Evolutionary conservation across 108 stramenopile species (phyloP).

Genomic region (Aurantiochytrium sp.): DNA sequence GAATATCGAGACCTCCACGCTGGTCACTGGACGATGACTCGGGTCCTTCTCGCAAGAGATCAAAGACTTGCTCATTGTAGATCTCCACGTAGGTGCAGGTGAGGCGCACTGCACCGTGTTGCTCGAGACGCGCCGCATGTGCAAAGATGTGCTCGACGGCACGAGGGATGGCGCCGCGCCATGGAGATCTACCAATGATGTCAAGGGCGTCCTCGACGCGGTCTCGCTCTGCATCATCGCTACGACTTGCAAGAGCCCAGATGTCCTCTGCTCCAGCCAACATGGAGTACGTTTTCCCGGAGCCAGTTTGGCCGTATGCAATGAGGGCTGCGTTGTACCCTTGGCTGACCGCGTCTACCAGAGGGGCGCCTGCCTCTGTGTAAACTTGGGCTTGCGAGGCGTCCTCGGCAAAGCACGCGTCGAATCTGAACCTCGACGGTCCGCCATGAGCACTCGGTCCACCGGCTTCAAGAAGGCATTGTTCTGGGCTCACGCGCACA

Average conservation of each 20-base stretch:
- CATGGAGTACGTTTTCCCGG: slow-evolving; percentile 15
- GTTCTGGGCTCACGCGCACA: background rate
- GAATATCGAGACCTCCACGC: background rate
- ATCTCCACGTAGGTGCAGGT: slow-evolving; percentile 19
- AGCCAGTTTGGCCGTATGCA: slow-evolving; percentile 35
- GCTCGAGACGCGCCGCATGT: background rate
- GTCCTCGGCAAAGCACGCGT: slow-evolving; percentile 24
- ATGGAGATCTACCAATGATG: background rate
- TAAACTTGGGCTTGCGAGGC: slow-evolving; percentile 29
- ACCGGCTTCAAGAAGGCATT: background rate
- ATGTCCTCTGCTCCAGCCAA: background rate
- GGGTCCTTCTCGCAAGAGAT: slow-evolving; percentile 14
- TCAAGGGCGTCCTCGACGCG: background rate
- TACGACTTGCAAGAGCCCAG: background rate
- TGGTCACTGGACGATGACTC: background rate
- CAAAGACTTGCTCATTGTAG: slow-evolving; percentile 32
- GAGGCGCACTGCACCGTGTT: background rate
- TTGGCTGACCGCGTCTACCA: slow-evolving; percentile 27
- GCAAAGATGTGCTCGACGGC: slow-evolving; percentile 56
- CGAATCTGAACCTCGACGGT: slow-evolving; percentile 14
- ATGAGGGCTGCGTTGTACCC: slow-evolving; percentile 43
- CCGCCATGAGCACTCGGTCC: background rate
- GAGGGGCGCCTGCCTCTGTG: background rate
- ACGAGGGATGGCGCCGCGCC: slow-evolving; percentile 49
- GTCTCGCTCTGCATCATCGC: background rate